A percentile compares a stretch with the other conserved stretches of the same genome.
Evolutionary conservation across 2,329 filamentous ascomycete species (phyloP).

Genomic region (Penicillium sclerotiorum): DNA sequence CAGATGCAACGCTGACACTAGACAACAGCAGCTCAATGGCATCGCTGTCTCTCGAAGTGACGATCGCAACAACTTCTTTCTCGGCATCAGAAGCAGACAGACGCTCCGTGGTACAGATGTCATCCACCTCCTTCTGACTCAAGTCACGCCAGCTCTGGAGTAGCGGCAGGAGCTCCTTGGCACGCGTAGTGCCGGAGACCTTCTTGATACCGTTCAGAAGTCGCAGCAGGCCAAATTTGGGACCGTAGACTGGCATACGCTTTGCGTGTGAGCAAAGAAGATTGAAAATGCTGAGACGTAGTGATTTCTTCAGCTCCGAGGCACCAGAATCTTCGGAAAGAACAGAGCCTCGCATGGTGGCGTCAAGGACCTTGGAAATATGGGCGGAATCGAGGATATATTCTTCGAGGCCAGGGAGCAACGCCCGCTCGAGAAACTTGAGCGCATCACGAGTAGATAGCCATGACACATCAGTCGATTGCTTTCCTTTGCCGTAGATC

Average conservation of each 20-base stretch:
- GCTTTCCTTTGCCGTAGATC: constrained; percentile 64
- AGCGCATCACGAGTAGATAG: constrained; percentile 61
- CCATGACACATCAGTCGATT: constrained; percentile 55
- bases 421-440: constrained; percentile 64
- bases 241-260: constrained; percentile 66
- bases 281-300: constrained; percentile 66
- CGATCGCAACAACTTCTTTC: constrained; percentile 53
- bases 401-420: constrained; percentile 81
- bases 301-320: constrained; percentile 63
- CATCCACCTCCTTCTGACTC: constrained; percentile 53
- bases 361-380: constrained; percentile 65
- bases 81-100: constrained; percentile 55
- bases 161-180: constrained; percentile 73
- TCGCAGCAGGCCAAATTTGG: constrained; percentile 73
- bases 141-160: constrained; percentile 70
- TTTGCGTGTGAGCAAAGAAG: constrained; percentile 75
- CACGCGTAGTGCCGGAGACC: constrained; percentile 71
- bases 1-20: constrained; percentile 47
- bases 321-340: constrained; percentile 40
- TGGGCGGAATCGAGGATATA: constrained; percentile 78
- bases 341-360: constrained; percentile 57
- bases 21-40: constrained; percentile 58
- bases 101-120: constrained; percentile 54
- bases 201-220: constrained; percentile 73
- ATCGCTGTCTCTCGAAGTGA: constrained; percentile 61